phyloP scores from a whole-genome alignment of 2,329 filamentous ascomycete species.

The Sodiomyces alkalinus region DNA sequence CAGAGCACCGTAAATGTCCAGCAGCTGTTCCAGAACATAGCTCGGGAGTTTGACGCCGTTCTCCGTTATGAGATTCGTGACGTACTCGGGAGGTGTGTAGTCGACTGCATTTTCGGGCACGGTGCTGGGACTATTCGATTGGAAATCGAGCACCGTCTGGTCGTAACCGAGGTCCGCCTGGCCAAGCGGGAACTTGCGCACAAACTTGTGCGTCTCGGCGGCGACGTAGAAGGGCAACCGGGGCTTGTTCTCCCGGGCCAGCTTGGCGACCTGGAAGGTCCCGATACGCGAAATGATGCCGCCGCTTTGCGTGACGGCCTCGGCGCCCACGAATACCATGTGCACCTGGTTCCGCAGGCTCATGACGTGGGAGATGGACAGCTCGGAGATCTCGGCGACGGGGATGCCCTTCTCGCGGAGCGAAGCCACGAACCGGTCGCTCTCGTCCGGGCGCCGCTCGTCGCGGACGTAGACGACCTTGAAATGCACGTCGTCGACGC shows the following conservation, averaged over 20 bases:
- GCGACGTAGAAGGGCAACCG: slow-evolving; percentile 74
- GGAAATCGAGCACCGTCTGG: slow-evolving; percentile 64
- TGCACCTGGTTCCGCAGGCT: slow-evolving; percentile 37
- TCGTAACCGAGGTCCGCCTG: slow-evolving; percentile 69
- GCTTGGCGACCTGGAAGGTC: slow-evolving; percentile 67
- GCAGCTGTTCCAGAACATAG: slow-evolving; percentile 55
- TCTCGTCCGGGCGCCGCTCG: slow-evolving; percentile 41
- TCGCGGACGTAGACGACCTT: slow-evolving; percentile 67
- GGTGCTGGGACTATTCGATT: slow-evolving; percentile 31
- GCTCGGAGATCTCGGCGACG: slow-evolving; percentile 45
- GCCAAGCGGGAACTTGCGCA: slow-evolving; percentile 67
- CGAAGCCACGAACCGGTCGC: slow-evolving; percentile 52
- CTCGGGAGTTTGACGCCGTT: slow-evolving; percentile 55
- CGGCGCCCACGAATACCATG: slow-evolving; percentile 51
- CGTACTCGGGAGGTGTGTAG: slow-evolving; percentile 55
- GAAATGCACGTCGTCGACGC: slow-evolving; percentile 48
- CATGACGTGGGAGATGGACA: slow-evolving; percentile 68
- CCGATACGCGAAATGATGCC: slow-evolving; percentile 84
- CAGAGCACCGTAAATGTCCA: slow-evolving; percentile 41
- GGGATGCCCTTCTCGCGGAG: slow-evolving; percentile 62
- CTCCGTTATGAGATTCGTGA: slow-evolving; percentile 63
- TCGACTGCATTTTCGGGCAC: slow-evolving; percentile 46
- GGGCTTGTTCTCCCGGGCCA: slow-evolving; percentile 48
- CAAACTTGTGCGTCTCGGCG: slow-evolving; percentile 93
- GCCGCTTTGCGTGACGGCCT: slow-evolving; percentile 88